These are phyloP conservation scores for Nitzschia putrida DNA, from an alignment of 108 stramenopile species.

Conservation along the genomic window DNA sequence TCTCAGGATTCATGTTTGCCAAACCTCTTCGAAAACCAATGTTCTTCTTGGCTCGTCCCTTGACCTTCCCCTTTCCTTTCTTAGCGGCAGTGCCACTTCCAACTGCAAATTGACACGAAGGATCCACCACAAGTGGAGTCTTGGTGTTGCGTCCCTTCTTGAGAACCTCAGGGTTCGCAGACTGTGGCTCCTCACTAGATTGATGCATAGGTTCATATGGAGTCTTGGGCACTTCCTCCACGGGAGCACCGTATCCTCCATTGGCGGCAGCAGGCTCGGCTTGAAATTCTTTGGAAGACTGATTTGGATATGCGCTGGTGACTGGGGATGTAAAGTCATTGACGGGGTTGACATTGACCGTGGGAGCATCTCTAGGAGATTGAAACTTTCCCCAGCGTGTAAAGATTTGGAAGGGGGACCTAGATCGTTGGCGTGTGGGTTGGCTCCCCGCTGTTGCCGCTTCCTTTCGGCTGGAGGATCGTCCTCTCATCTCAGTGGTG, in stretches of 20 bases:
- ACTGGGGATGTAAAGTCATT: conserved; percentile 7
- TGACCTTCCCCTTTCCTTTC: neutral
- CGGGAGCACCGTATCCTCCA: neutral
- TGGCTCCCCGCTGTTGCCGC: neutral
- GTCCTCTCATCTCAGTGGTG: neutral
- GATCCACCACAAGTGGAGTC: conserved; percentile 15
- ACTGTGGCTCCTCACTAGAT: conserved; percentile 7
- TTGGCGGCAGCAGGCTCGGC: neutral
- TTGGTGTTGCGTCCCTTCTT: conserved; percentile 33
- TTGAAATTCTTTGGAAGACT: conserved; percentile 9
- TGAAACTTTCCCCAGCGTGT: neutral
- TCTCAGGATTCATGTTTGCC: neutral
- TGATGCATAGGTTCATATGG: neutral
- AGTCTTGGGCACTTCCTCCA: neutral
- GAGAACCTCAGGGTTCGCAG: conserved; percentile 20
- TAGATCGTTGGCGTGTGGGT: neutral
- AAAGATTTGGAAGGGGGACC: conserved; percentile 17
- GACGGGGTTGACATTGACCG: conserved; percentile 9
- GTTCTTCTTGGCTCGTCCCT: neutral
- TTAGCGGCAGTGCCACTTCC: neutral
- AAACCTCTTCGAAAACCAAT: conserved; percentile 17
- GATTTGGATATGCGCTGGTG: neutral
- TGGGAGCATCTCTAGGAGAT: neutral
- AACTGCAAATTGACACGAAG: conserved; percentile 10
- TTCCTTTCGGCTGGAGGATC: conserved; percentile 1